Evolutionary conservation across 805 yeast genomes (phyloP).

Genomic region (Yamadazyma olivae): DNA sequence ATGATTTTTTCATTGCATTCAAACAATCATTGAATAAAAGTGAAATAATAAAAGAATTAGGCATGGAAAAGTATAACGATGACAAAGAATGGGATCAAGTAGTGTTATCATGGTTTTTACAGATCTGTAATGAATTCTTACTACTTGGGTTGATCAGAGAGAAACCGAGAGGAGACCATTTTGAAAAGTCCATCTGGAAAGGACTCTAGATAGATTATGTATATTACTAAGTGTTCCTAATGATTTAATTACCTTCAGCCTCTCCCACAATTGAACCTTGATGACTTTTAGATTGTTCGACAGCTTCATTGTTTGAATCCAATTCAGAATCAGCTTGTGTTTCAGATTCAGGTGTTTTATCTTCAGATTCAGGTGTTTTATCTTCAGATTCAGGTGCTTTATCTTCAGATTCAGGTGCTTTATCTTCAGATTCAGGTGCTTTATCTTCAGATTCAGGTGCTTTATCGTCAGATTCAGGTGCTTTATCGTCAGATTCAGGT

Average conservation of each 20-base stretch:
- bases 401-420: not conserved
- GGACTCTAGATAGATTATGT: slow-evolving; percentile 24
- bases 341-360: not conserved
- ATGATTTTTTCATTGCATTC: slow-evolving; percentile 65
- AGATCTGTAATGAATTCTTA: slow-evolving; percentile 67
- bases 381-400: too few relatives aligned
- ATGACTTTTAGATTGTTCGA: too few relatives aligned
- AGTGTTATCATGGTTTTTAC: slow-evolving; percentile 70
- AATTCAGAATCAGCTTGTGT: not conserved
- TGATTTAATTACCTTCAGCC: too few relatives aligned
- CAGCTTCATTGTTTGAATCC: too few relatives aligned
- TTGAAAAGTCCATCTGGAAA: slow-evolving; percentile 73
- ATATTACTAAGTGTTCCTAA: too few relatives aligned
- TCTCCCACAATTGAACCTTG: too few relatives aligned
- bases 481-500: slow-evolving; percentile 6
- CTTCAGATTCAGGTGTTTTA: too few relatives aligned
- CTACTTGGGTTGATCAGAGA: slow-evolving; percentile 68
- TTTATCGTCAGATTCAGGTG: slow-evolving; percentile 1
- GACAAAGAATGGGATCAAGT: slow-evolving; percentile 59
- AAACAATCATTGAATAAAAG: slow-evolving; percentile 41
- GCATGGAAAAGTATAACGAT: slow-evolving; percentile 12
- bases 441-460: not conserved
- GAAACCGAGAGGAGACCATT: slow-evolving; percentile 56
- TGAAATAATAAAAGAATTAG: slow-evolving; percentile 18
- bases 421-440: not conserved